These are phyloP conservation scores for Hemileia vastatrix DNA, from an alignment of 1,284 basidiomycete species.

Conservation along the genomic window DNA sequence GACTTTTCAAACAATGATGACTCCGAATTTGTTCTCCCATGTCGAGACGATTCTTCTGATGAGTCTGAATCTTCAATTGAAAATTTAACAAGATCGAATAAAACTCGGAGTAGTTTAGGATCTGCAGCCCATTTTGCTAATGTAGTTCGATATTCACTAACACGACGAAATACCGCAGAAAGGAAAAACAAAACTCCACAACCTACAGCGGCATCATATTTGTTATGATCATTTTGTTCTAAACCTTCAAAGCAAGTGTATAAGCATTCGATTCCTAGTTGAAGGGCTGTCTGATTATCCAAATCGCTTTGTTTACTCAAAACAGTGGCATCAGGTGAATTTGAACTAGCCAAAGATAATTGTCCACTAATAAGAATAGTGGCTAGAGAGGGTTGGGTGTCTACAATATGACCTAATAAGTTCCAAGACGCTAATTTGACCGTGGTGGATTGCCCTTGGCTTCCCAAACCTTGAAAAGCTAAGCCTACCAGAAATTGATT, in stretches of 20 bases:
- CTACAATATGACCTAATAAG: slow-evolving; percentile 13
- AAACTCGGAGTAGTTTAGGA: too few species aligned
- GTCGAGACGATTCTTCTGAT: too few species aligned
- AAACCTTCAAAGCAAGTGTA: slow-evolving; percentile 16
- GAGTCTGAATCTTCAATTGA: too few species aligned
- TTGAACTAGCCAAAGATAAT: neutral
- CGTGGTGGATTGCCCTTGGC: neutral
- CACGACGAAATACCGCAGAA: slow-evolving; percentile 9
- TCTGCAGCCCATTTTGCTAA: too few species aligned
- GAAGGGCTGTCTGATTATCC: slow-evolving; percentile 12
- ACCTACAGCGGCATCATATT: slow-evolving; percentile 14
- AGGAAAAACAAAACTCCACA: slow-evolving; percentile 16
- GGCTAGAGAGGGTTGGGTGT: slow-evolving; percentile 18
- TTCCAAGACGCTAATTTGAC: slow-evolving; percentile 16
- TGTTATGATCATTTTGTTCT: slow-evolving; percentile 9
- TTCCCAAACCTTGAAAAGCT: slow-evolving; percentile 9
- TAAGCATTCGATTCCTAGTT: slow-evolving; percentile 14
- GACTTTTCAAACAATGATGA: too few species aligned
- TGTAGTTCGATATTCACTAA: slow-evolving; percentile 4
- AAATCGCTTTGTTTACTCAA: neutral
- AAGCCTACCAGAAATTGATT: slow-evolving; percentile 10
- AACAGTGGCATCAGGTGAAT: neutral
- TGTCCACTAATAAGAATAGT: slow-evolving; percentile 18
- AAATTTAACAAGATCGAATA: too few species aligned
- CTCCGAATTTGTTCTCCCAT: too few species aligned